Conservation (phyloP, 2,329 filamentous ascomycete species). For the Fusarium domesticum region DNA sequence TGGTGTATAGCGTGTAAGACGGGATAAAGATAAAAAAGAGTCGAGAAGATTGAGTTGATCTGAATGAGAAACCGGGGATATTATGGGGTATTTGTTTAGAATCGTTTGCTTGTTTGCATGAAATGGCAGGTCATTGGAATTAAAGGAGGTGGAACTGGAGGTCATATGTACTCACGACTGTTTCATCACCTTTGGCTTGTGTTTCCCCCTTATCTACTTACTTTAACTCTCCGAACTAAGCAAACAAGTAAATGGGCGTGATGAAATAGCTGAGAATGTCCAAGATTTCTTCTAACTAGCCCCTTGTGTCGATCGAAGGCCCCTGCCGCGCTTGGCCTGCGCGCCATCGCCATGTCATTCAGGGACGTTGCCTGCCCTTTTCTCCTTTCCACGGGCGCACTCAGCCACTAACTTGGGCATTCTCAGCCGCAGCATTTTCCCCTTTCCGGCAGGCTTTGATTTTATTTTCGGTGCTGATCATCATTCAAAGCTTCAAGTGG, state of each 20-base stretch:
- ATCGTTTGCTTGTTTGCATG: not conserved
- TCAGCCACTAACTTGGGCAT: no score
- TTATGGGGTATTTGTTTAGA: not conserved
- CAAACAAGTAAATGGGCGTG: no score
- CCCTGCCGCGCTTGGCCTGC: no score
- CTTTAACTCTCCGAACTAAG: no score
- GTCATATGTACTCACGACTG: no score
- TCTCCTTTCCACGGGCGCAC: not conserved
- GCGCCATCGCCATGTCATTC: no score
- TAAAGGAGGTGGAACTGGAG: slow-evolving; percentile 5
- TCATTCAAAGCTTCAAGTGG: not conserved
- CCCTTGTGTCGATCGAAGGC: not conserved
- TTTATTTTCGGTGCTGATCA: not conserved
- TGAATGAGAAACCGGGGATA: not conserved
- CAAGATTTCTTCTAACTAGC: not conserved
- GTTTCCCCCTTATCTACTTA: no score
- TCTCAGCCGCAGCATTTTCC: not conserved
- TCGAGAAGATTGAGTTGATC: not conserved
- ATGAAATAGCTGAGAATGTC: no score
- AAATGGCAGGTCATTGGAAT: not conserved
- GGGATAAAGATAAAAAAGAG: not conserved
- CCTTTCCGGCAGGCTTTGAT: not conserved
- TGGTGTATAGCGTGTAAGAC: not conserved
- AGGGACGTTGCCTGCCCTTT: not conserved
- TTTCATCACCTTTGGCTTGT: no score